Evolutionary conservation across 192 early-diverging fungal species (phyloP), one percentile per base, ranked within the genome.

Genomic region (Phlyctochytrium bullatum): DNA sequence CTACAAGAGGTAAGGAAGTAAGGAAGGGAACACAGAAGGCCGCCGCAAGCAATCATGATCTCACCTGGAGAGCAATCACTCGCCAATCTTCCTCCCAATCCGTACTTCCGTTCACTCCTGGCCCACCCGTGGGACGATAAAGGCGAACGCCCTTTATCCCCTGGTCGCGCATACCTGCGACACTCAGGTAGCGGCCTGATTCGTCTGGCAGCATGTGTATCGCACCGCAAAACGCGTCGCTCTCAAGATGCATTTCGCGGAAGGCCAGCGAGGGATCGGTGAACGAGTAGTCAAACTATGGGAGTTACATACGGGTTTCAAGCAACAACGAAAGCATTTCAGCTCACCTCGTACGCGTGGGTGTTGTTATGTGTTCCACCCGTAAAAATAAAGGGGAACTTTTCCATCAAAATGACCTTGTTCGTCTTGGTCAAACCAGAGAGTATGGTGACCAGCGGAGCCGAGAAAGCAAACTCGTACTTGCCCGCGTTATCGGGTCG

Each of bases 131-230:
- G 27, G 54, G 54, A 28, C 6, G 10, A 25, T 57, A 57, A 28
- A 57, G 4, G 27, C 54, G 54, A 28, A 57, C 54, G 12, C 54
- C 54, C 12, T 10, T 10, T 6, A 57, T 10, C 6, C 12, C 16
- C 16, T 25, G 4, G 25, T 57, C 61, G 6, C 20, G 4, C 61
- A 14, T 23, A 47, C 61, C 61, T 6, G 35, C 61, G 25, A 62
- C 61, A 30, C 34, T 62, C 20, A 62, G 25, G 50, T 47, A 47
- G 10, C 61, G 12, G 34, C 61, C 61, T 6, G 61, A 4, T 6
- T 6, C 50, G 31, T 62, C 61, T 14, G 61, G 61, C 20, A 62
- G 12, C 50, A 62, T 62, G 34, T n/a, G 50, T 47, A 24, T 28
- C 14, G 35, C 61, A 6, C 25, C 6, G 61, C 61, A 62, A 28